These are phyloP conservation scores for Antrodiella citrinella DNA, from an alignment of 768 basidiomycete genomes.

Conservation along the genomic window DNA sequence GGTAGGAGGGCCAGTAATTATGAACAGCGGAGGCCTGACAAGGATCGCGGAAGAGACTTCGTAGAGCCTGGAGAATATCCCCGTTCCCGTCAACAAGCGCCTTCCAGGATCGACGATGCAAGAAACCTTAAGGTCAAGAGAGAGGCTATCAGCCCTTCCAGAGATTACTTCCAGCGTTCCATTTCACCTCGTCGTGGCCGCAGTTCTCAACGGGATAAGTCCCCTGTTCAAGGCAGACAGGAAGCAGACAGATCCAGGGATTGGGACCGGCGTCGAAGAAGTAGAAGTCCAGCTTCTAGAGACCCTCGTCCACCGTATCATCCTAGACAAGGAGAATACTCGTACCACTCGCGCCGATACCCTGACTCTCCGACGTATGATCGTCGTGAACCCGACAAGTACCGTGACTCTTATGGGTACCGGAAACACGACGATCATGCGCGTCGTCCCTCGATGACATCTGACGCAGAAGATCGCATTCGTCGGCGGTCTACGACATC, in stretches of 20 bases:
- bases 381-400: too few relatives aligned
- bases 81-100: too few relatives aligned
- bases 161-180: background rate
- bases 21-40: too few relatives aligned
- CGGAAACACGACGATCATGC: too few relatives aligned
- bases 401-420: too few relatives aligned
- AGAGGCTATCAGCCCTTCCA: background rate
- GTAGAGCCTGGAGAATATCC: background rate
- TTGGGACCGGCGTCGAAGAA: background rate
- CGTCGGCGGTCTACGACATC: too few relatives aligned
- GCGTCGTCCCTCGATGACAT: too few relatives aligned
- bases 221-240: background rate
- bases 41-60: background rate
- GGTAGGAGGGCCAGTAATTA: background rate
- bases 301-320: too few relatives aligned
- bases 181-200: background rate
- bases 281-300: background rate
- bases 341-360: too few relatives aligned
- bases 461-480: too few relatives aligned
- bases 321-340: too few relatives aligned
- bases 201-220: background rate
- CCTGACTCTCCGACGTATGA: too few relatives aligned
- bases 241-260: background rate
- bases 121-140: background rate
- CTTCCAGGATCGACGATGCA: background rate